Base-by-base conservation (phyloP, 192 early-diverging fungal species). In the Physocladia obscura region DNA sequence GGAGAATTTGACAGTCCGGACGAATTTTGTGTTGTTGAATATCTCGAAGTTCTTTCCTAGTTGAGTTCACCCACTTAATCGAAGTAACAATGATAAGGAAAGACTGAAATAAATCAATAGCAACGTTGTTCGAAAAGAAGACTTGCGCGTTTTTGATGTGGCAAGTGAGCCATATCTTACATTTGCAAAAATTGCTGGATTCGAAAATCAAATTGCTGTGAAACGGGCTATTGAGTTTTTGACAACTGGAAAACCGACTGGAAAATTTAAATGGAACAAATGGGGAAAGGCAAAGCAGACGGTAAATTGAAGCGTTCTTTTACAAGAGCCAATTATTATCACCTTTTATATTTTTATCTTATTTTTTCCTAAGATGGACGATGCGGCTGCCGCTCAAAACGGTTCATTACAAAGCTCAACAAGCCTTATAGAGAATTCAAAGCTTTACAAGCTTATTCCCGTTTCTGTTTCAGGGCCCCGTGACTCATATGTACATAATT, bases 81-180 rank as follows among this genome's bases (percentile, higher is more conserved):
- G 36, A 39, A 47, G 44, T 47, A 49, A 38, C 37, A 4, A n/a
- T n/a, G n/a, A n/a, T n/a, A n/a, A n/a, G n/a, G n/a, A n/a, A n/a
- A 22, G 49, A 35, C 13, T 17, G 17, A 22, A 40, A 26, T 15
- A 19, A 37, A 13, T 69, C 24, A 39, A 11, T 55, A 77, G 72
- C 34, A 75, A 62, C 21, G 49, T 65, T 57, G 76, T 70, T 8
- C 17, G 52, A 30, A 44, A 37, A 4, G 39, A 65, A 11, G 77
- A 74, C 13, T 19, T 78, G 26, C 65, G 77, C 2, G 19, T 79
- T 19, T 75, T 82, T 55, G 68, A 77, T 59, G 72, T 69, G 19
- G 65, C 48, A n/a, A 51, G 67, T n/a, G 77, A 82, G 39, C 80
- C 80, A 26, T 79, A 51, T 70, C n/a, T 50, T 49, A 55, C 67